Evolutionary conservation across 371 early-diverging fungal genomes (phyloP), one percentile per base, ranked within the genome.

Genomic region (Rhizopus arrhizus): DNA sequence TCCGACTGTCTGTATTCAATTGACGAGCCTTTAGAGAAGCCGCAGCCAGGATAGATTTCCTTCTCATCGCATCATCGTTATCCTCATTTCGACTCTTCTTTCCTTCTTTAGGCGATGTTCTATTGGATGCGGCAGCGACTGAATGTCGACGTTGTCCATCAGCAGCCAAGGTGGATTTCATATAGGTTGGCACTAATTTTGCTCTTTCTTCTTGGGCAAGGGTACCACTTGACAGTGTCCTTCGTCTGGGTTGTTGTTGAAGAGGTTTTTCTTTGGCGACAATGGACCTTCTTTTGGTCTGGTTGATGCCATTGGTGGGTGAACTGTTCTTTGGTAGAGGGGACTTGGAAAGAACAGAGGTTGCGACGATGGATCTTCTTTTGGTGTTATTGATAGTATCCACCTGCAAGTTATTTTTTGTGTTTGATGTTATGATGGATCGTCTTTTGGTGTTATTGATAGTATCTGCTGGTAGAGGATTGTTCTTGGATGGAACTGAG

Each of bases 171-270:
- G 74, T 74, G 7, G 74, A 56, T 38, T 64, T 68, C 69, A 68
- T 68, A 29, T 74, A 74, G 36, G 56, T 56, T 4, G 57, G 64
- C 41, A 35, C 40, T 5, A 33, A 33, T 41, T 31, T 53, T 55
- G 42, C 38, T 6, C n/a, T 43, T 6, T 11, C 43, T 11, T 43
- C 52, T 22, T 63, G 32, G 13, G 53, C 46, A 0, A 13, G n/a
- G 34, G 70, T 51, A 12, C 68, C 75, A 58, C 58, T 73, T 3
- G 76, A 73, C 4, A 73, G 38, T 0, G 76, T 73, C 11, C 71
- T 56, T 50, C 66, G 61, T 48, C 73, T 66, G 31, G 68, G 63
- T 40, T 59, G 62, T 22, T 42, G 53, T 11, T 36, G 9, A 6
- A 59, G 29, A 36, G 63, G 59, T 22, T 70, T 70, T 32, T 72